A percentile compares a stretch with the other conserved stretches of the same genome.
These are phyloP conservation scores for Myxozyma neglecta DNA, from an alignment of 805 yeast species.

Conservation along the genomic window DNA sequence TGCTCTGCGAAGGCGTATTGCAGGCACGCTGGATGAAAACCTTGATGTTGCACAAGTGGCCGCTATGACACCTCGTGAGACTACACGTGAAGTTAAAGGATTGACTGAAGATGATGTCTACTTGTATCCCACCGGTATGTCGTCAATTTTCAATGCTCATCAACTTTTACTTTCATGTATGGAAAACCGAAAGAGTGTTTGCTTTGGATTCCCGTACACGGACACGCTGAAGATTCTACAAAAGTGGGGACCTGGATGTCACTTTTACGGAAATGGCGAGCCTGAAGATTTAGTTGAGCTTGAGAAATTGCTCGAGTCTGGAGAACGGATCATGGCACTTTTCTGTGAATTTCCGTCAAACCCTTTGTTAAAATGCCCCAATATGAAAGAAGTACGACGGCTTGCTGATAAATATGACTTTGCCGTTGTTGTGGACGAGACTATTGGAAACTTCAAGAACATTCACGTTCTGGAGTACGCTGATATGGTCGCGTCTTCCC, in stretches of 20 bases:
- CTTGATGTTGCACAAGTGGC: conserved; percentile 35
- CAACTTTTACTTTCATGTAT: conserved; percentile 38
- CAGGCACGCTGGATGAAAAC: conserved; percentile 56
- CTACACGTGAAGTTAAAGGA: conserved; percentile 32
- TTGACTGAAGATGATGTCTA: conserved; percentile 67
- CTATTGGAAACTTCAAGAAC: conserved; percentile 88
- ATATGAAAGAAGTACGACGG: conserved; percentile 61
- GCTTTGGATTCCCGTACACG: conserved; percentile 95
- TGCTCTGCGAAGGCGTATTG: conserved; percentile 72
- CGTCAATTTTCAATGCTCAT: conserved; percentile 83
- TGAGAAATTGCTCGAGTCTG: conserved; percentile 59
- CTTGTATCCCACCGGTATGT: conserved; percentile 90
- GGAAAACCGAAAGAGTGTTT: conserved; percentile 61
- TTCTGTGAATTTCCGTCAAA: conserved; percentile 95
- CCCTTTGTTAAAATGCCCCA: conserved; percentile 85
- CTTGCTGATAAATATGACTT: conserved; percentile 71
- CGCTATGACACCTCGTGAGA: conserved; percentile 19
- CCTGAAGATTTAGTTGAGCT: conserved; percentile 61
- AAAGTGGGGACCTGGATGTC: conserved; percentile 90
- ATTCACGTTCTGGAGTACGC: conserved; percentile 75
- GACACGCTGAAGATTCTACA: conserved; percentile 83
- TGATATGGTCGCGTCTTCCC: conserved; percentile 83
- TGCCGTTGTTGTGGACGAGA: conserved; percentile 86
- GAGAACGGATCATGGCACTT: conserved; percentile 69
- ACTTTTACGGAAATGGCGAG: conserved; percentile 83